phyloP scores from a whole-genome alignment of 2,329 filamentous ascomycete species.

The Apiospora malaysiana region DNA sequence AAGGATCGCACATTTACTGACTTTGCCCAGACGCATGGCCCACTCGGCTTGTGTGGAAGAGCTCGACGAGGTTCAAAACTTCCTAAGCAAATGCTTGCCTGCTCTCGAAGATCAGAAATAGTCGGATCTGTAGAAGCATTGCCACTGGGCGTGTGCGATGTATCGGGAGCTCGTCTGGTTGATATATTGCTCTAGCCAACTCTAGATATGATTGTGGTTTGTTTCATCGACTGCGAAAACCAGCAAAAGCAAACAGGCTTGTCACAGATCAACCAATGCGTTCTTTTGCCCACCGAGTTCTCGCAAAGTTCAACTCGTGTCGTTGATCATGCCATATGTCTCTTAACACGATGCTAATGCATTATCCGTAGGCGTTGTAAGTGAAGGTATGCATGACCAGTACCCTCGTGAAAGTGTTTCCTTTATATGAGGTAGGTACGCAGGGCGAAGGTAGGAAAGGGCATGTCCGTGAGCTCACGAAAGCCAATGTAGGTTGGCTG shows the following conservation, averaged over 20 bases:
- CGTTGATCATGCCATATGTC: neutral
- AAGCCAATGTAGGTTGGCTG: neutral
- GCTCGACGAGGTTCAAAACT: constrained; percentile 78
- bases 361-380: neutral
- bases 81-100: constrained; percentile 54
- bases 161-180: no score
- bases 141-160: neutral
- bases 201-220: neutral
- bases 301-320: neutral
- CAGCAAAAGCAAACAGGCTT: no score
- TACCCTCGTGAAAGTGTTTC: no score
- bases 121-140: constrained; percentile 41
- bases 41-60: constrained; percentile 82
- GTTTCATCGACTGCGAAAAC: no score
- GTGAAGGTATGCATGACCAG: neutral
- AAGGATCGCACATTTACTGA: constrained; percentile 1
- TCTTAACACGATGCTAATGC: neutral
- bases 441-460: neutral
- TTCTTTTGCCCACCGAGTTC: neutral
- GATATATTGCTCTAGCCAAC: no score
- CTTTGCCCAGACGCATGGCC: constrained; percentile 61
- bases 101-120: constrained; percentile 45
- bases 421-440: neutral
- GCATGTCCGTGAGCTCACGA: neutral
- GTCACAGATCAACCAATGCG: neutral